Percentiles rank a stretch among this genome's conserved stretches.
Conservation (phyloP, 2,329 filamentous ascomycete species). For the Capronia epimyces region DNA sequence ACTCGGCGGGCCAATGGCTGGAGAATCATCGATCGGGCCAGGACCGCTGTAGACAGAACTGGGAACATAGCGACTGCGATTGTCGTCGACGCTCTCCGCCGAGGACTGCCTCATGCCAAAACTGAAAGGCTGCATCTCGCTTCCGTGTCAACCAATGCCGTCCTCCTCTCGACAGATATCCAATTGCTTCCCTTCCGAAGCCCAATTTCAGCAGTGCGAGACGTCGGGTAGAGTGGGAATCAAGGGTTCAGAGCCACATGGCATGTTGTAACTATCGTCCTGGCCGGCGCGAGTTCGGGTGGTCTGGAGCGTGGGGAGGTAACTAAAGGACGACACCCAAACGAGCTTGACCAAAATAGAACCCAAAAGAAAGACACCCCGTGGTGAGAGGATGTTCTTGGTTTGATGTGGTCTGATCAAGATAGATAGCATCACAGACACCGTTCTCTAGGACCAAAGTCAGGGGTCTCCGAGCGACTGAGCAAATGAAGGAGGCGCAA, state of each 20-base stretch:
- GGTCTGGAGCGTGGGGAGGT: not conserved
- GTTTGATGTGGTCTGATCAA: not conserved
- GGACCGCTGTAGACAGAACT: conserved; percentile 29
- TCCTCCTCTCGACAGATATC: conserved; percentile 12
- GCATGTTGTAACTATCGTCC: not conserved
- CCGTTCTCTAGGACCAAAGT: no score
- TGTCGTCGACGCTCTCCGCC: conserved; percentile 24
- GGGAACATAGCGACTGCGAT: conserved; percentile 27
- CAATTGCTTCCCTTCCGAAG: conserved; percentile 2
- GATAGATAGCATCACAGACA: no score
- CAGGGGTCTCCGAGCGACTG: not conserved
- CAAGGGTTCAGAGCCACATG: not conserved
- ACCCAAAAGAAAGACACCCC: not conserved
- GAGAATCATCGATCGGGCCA: conserved; percentile 24
- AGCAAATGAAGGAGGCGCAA: not conserved
- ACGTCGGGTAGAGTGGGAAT: not conserved
- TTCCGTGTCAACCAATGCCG: not conserved
- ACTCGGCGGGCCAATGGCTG: conserved; percentile 8
- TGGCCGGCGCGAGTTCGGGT: not conserved
- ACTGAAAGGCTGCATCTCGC: conserved; percentile 23
- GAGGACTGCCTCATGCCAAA: conserved; percentile 24
- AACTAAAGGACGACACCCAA: not conserved
- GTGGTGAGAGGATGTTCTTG: not conserved
- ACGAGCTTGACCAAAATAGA: not conserved
- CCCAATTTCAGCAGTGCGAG: not conserved